Base-by-base conservation (phyloP, 257 asterid species). In the Scutellaria minor region DNA sequence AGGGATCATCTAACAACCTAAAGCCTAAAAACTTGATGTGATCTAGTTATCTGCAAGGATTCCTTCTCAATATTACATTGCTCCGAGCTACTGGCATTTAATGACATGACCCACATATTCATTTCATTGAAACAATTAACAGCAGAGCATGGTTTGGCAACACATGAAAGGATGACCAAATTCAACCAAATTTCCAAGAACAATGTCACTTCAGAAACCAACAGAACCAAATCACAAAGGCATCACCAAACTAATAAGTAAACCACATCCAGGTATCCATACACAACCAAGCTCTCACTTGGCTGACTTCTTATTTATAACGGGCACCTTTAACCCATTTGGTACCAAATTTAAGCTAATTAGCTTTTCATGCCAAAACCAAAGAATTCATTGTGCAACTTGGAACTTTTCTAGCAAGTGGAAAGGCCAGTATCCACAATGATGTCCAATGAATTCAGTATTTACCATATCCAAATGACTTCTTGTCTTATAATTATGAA, bases 341-440 rank as follows among this genome's bases (percentile, higher is more conserved):
- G 45, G 31, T 20, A 27, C 65, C 66, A 18, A 13, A 22, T 64
- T 27, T 41, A 7, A 40, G 44, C 61, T 53, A 46, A 3, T 39
- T 53, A 18, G 55, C 53, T 24, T 59, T 46, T 42, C 74, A 45
- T 45, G 50, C 39, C 52, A 52, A 64, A 24, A 54, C 68, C 56
- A 44, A 58, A 44, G 41, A 31, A 64, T 66, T 24, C 13, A 50
- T 27, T 45, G 64, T 52, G 39, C 48, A 75, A 50, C 72, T 63
- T 54, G 58, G 45, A 46, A 59, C 18, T 7, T 59, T 64, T 15
- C 78, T 24, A 8, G 61, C 5, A 66, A 63, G 59, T 47, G 18
- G 76, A 56, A 41, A 24, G 31, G 69, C 75, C 66, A 13, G 61
- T 67, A 60, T 69, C 44, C 59, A 80, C 15, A 62, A 27, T 44